A percentile compares a stretch with the other conserved stretches of the same genome.
Conservation (phyloP, 2,329 filamentous ascomycete species). For the Aspergillus sp. region DNA sequence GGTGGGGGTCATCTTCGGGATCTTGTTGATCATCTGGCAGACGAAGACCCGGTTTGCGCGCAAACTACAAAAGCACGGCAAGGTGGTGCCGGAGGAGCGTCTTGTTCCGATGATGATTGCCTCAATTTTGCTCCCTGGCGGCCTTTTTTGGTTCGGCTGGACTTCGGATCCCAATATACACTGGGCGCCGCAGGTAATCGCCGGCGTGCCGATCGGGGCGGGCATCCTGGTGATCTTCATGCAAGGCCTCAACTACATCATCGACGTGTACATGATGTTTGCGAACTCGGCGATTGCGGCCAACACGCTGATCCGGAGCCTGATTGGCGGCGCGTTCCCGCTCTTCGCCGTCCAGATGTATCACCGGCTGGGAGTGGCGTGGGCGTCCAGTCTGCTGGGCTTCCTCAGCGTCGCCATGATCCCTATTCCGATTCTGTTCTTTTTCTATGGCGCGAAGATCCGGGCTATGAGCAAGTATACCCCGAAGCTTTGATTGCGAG, state of each 20-base stretch:
- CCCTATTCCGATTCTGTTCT: slow-evolving; percentile 40
- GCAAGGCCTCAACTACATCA: slow-evolving; percentile 32
- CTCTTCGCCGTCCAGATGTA: slow-evolving; percentile 26
- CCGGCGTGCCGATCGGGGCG: slow-evolving; percentile 35
- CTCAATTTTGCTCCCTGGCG: slow-evolving; percentile 32
- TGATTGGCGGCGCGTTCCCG: slow-evolving; percentile 23
- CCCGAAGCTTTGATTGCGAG: slow-evolving; percentile 13
- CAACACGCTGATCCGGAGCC: slow-evolving; percentile 26
- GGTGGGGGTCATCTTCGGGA: slow-evolving; percentile 26
- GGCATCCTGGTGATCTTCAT: slow-evolving; percentile 34
- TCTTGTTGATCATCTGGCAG: slow-evolving; percentile 27
- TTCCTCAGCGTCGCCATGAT: slow-evolving; percentile 31
- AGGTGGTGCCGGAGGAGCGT: slow-evolving; percentile 36
- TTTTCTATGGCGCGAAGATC: slow-evolving; percentile 36
- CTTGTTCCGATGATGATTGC: slow-evolving; percentile 38
- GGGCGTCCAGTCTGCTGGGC: slow-evolving; percentile 28
- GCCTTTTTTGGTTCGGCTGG: slow-evolving; percentile 44
- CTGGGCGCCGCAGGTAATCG: slow-evolving; percentile 38
- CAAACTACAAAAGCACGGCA: slow-evolving; percentile 21
- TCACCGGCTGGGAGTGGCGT: slow-evolving; percentile 24
- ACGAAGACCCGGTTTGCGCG: slow-evolving; percentile 34
- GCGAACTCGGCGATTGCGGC: slow-evolving; percentile 32
- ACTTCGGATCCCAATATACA: slow-evolving; percentile 30
- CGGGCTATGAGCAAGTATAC: slow-evolving; percentile 36
- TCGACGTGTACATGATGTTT: slow-evolving; percentile 30